A percentile compares a stretch with the other conserved stretches of the same genome.
These are phyloP conservation scores for Exutisphaerella laricina DNA, from an alignment of 2,329 filamentous ascomycete species.

Conservation along the genomic window DNA sequence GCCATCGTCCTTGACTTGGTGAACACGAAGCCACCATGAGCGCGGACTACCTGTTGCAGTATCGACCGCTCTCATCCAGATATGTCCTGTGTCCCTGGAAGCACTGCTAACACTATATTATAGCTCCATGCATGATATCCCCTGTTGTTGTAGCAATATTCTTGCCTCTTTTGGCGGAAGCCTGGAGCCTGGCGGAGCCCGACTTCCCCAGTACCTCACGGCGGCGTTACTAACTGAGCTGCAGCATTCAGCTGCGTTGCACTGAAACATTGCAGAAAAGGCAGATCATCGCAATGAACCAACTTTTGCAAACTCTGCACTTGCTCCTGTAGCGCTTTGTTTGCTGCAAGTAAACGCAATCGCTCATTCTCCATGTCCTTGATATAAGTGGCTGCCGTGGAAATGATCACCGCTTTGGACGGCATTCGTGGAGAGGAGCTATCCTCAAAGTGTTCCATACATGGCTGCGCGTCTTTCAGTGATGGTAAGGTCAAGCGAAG, in stretches of 20 bases:
- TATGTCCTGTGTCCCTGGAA: background rate
- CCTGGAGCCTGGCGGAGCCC: too few species aligned
- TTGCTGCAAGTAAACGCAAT: slow-evolving; percentile 36
- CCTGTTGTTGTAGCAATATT: too few species aligned
- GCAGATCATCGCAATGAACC: slow-evolving; percentile 44
- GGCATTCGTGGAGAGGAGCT: slow-evolving; percentile 19
- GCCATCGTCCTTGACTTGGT: too few species aligned
- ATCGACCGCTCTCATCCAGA: background rate
- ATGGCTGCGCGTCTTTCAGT: slow-evolving; percentile 14
- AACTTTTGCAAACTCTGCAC: slow-evolving; percentile 41
- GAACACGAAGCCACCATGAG: too few species aligned
- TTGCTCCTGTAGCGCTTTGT: slow-evolving; percentile 35
- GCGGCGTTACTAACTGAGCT: slow-evolving; percentile 1
- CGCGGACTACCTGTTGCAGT: too few species aligned
- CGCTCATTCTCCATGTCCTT: slow-evolving; percentile 43
- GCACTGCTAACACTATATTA: background rate
- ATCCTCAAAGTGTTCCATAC: slow-evolving; percentile 9
- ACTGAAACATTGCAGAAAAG: slow-evolving; percentile 11
- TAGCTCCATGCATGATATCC: too few species aligned
- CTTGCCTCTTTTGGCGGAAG: too few species aligned
- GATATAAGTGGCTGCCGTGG: slow-evolving; percentile 44
- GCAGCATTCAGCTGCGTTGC: slow-evolving; percentile 5
- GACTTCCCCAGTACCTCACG: too few species aligned
- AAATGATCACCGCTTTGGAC: slow-evolving; percentile 44
- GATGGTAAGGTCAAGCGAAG: slow-evolving; percentile 27